phyloP scores from a whole-genome alignment of 73 alveolate species.

The Paramecium sexaurelia region DNA sequence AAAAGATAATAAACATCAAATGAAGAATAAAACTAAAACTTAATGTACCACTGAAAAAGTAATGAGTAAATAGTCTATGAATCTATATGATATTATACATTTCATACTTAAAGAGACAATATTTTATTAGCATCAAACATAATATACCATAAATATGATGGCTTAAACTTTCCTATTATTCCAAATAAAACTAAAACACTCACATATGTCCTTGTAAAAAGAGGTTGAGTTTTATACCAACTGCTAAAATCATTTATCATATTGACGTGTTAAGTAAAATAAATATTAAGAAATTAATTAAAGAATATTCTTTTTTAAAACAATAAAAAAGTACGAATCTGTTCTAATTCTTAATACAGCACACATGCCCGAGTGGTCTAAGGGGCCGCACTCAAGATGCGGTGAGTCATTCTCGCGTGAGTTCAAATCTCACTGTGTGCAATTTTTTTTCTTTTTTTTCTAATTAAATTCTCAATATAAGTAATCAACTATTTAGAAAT shows the following conservation, averaged over 20 bases:
- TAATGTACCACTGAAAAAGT: conserved; percentile 41
- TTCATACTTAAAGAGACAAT: conserved; percentile 3
- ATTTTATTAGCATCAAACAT: neutral
- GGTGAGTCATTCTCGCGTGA: conserved; percentile 67
- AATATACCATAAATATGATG: neutral
- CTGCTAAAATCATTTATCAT: conserved; percentile 42
- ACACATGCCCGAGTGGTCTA: conserved; percentile 68
- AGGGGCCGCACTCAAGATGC: conserved; percentile 70
- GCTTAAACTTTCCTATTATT: neutral
- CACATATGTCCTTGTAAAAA: conserved; percentile 59
- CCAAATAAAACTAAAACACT: conserved; percentile 18
- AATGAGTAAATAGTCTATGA: conserved; percentile 41
- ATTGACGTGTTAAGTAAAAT: neutral
- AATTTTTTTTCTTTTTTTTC: neutral
- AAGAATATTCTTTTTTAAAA: conserved; percentile 33
- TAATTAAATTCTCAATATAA: no score
- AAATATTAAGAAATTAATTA: neutral
- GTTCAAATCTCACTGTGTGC: conserved; percentile 65
- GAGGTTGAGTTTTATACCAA: conserved; percentile 43
- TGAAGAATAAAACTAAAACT: conserved; percentile 3
- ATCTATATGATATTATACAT: neutral
- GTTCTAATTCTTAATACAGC: neutral
- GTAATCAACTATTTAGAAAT: no score
- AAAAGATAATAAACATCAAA: neutral
- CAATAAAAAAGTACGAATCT: no score